Base-by-base conservation (phyloP, 345 rosid genomes). In the Bruguiera gymnorhiza region DNA sequence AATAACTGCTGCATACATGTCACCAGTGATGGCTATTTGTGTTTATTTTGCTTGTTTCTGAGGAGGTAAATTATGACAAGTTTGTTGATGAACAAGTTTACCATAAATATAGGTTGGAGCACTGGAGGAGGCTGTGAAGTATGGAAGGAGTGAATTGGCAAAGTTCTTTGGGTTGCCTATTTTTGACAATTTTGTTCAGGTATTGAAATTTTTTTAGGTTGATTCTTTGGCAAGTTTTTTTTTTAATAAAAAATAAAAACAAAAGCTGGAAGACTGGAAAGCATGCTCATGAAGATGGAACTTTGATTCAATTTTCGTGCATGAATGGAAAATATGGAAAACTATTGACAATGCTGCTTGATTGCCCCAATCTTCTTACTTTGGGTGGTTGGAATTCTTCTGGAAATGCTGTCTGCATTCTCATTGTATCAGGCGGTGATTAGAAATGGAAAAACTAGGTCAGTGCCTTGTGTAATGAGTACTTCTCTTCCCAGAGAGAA, bases 121-220 rank as follows among this genome's bases (percentile, higher is more conserved):
- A 67, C 85, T 95, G 39, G 96, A 82, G 78, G 92, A 85, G 74
- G 96, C 92, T 60, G 94, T 92, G 46, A 82, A 76, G 51, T 88
- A 84, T 83, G 99, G 98, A 69, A 85, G 94, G 81, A 74, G 66
- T 61, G 89, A 88, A 72, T 75, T 95, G 75, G 83, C 85, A 34
- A 92, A 86, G 77, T 95, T 81, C 81, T 84, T 90, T 61, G 87
- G 64, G 23, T 71, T 83, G 81, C 36, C 83, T 2, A 83, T 74
- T 52, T 92, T 85, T 78, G 77, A 83, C 34, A 75, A 84, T 75
- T 79, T 90, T 50, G 87, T 92, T 67, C 80, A 87, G 99, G 98
- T 95, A 85, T 57, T 26, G 54, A 1, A 36, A 34, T 58, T 16
- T 37, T 29, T 24, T 21, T 13, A 16, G 60, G 7, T 56, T 24